phyloP scores from a whole-genome alignment of 2,329 filamentous ascomycete genomes.

The Colletotrichum brevisporum region DNA sequence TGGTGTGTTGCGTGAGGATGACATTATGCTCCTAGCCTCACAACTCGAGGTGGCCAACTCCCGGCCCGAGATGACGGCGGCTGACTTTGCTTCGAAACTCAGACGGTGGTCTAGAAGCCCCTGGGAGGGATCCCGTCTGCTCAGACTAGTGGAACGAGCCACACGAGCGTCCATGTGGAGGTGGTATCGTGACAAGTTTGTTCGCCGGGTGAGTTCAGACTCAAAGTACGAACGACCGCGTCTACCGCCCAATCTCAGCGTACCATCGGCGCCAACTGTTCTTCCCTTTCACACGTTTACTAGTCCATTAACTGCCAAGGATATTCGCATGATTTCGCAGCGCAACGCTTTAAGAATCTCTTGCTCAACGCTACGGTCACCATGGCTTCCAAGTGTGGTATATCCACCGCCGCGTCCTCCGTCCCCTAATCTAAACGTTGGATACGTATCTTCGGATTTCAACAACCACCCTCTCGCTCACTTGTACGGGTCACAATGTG shows the following conservation, averaged over 20 bases:
- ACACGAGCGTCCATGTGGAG: constrained; percentile 83
- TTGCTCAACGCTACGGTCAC: constrained; percentile 85
- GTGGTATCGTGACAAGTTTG: constrained; percentile 89
- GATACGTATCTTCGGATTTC: constrained; percentile 98
- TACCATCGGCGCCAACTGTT: constrained; percentile 92
- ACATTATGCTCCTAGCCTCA: constrained; percentile 65
- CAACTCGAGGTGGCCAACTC: constrained; percentile 60
- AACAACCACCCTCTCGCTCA: constrained; percentile 98
- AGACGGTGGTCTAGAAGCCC: constrained; percentile 77
- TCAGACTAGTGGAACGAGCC: constrained; percentile 87
- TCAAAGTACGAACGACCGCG: constrained; percentile 79
- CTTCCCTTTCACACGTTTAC: constrained; percentile 99
- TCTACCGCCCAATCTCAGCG: constrained; percentile 78
- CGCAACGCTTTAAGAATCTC: constrained; percentile 95
- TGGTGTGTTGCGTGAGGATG: constrained; percentile 73
- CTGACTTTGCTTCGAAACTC: constrained; percentile 58
- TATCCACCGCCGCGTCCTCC: constrained; percentile 90
- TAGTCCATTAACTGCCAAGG: constrained; percentile 89
- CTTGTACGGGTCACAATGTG: constrained; percentile 64
- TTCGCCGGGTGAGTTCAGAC: constrained; percentile 70
- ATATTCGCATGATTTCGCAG: constrained; percentile 94
- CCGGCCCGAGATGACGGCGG: constrained; percentile 49
- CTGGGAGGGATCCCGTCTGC: constrained; percentile 90
- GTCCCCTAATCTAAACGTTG: constrained; percentile 86
- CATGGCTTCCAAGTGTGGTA: constrained; percentile 87